Base-by-base conservation (phyloP, 2,329 filamentous ascomycete species). In the Phaeosphaeria sp. region DNA sequence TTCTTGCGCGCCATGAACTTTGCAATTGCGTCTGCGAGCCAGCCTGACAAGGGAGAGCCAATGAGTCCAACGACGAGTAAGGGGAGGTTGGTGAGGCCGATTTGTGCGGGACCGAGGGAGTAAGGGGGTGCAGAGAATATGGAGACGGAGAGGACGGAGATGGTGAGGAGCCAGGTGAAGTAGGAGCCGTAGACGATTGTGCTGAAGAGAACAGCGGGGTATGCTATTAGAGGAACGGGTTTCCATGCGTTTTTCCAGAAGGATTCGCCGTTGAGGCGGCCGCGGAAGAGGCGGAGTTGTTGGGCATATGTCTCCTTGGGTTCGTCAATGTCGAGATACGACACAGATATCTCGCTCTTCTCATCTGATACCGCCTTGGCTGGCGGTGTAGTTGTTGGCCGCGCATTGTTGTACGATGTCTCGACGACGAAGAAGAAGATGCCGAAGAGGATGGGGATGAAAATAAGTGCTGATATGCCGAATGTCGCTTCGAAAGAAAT, bases 81-180 rank as follows among this genome's bases (percentile, higher is more conserved):
- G 0, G 91, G 91, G 0, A 90, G 87, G 77, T 97, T 76, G 1
- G 72, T 76, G 72, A 97, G 95, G 4, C 93, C 93, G 3, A 91
- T 90, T 69, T 91, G 80, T 50, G 91, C 90, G 75, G 96, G 92
- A 60, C 87, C 84, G 84, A 93, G 96, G 79, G 87, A 92, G 49
- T 94, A 85, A 0, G 93, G 93, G 1, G 90, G 89, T 0, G 89
- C 88, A 25, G 94, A 83, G 80, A 96, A 96, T 66, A 96, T 87
- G 56, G 89, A 87, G n/a, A 90, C 92, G n/a, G 96, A 82, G 58
- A 96, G 89, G 54, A 96, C 91, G 46, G 92, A 93, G 62, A 74
- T 95, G 72, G 97, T 92, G 17, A 97, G 90, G 1, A 93, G 96
- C 93, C 93, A 97, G 56, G 93, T 93, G 71, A 97, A 96, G 74